phyloP scores from a whole-genome alignment of 441 rosid genomes.

The Populus hybrid region DNA sequence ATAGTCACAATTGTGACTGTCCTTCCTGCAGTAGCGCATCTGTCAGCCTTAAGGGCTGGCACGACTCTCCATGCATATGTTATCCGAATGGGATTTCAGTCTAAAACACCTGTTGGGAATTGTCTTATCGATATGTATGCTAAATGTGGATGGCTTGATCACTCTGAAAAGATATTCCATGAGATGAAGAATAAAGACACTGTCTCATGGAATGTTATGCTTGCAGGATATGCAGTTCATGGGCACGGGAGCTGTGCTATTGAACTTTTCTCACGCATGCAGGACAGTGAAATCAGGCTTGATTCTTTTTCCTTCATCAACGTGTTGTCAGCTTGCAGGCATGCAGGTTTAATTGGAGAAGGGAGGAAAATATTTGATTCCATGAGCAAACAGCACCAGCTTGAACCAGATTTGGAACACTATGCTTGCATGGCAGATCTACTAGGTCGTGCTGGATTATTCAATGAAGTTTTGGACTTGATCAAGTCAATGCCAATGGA shows the following conservation, averaged over 20 bases:
- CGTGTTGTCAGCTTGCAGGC: slow-evolving; percentile 77
- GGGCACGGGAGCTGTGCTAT: slow-evolving; percentile 56
- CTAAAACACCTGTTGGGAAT: slow-evolving; percentile 35
- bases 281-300: slow-evolving; percentile 29
- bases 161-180: slow-evolving; percentile 35
- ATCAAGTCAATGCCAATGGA: slow-evolving; percentile 40
- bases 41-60: slow-evolving; percentile 45
- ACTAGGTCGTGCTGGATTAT: slow-evolving; percentile 76
- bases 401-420: slow-evolving; percentile 65
- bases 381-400: slow-evolving; percentile 44
- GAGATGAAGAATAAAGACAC: slow-evolving; percentile 45
- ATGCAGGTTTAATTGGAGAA: slow-evolving; percentile 57
- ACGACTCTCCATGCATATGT: slow-evolving; percentile 46
- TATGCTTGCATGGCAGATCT: slow-evolving; percentile 78
- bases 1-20: slow-evolving; percentile 45
- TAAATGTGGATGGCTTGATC: slow-evolving; percentile 52
- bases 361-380: slow-evolving; percentile 53
- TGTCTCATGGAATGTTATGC: slow-evolving; percentile 58
- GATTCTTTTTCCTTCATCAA: slow-evolving; percentile 62
- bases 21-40: slow-evolving; percentile 45
- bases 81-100: slow-evolving; percentile 40
- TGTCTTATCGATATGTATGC: slow-evolving; percentile 65
- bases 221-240: slow-evolving; percentile 54
- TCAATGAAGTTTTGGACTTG: slow-evolving; percentile 52
- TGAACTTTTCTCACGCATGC: slow-evolving; percentile 56